Evolutionary conservation across 768 basidiomycete genomes (phyloP).

Genomic region (Boletus patriciae): DNA sequence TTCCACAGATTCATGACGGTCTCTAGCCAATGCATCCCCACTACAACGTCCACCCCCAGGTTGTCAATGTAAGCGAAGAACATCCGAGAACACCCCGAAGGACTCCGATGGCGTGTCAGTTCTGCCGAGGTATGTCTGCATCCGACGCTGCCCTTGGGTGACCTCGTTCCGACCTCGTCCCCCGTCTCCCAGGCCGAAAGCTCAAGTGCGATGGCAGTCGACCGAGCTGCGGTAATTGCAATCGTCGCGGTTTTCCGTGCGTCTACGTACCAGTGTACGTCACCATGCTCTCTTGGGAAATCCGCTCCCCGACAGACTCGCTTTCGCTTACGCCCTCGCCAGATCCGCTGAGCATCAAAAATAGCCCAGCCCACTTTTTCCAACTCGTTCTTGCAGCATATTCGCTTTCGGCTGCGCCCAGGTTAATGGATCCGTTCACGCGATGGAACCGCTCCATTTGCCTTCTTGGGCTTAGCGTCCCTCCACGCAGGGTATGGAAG

Average conservation of each 20-base stretch:
- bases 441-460: slow-evolving; percentile 17
- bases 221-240: slow-evolving; percentile 67
- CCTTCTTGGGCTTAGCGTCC: slow-evolving; percentile 10
- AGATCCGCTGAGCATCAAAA: slow-evolving; percentile 32
- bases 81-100: slow-evolving; percentile 39
- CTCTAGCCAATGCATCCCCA: slow-evolving; percentile 16
- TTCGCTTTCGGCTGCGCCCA: slow-evolving; percentile 22
- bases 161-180: not conserved
- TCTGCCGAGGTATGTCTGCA: slow-evolving; percentile 56
- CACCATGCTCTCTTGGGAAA: slow-evolving; percentile 4
- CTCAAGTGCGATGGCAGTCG: slow-evolving; percentile 69
- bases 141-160: not conserved
- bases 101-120: slow-evolving; percentile 72
- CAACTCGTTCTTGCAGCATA: slow-evolving; percentile 13
- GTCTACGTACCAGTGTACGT: slow-evolving; percentile 67
- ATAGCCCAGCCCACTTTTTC: slow-evolving; percentile 23
- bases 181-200: slow-evolving; percentile 54
- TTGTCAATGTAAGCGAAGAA: slow-evolving; percentile 17
- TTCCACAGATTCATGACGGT: not conserved
- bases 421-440: slow-evolving; percentile 23
- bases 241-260: slow-evolving; percentile 58
- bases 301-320: not conserved
- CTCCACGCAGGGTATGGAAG: not conserved
- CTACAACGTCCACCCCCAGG: slow-evolving; percentile 9
- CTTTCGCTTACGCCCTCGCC: slow-evolving; percentile 8